Conservation (phyloP, 306 rosid genomes). For the Urtica urens region DNA sequence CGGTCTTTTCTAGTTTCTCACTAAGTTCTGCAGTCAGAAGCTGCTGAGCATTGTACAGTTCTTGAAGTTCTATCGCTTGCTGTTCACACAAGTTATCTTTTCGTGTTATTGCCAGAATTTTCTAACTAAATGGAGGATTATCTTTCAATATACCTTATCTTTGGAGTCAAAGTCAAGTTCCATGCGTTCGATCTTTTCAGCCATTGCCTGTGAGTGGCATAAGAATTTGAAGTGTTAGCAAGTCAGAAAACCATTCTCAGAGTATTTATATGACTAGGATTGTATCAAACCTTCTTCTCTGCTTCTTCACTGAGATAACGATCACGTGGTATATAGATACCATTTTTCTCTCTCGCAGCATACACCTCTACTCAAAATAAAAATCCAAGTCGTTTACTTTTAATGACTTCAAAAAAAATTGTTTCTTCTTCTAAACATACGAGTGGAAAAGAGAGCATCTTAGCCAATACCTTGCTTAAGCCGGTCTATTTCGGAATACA, state of each 20-base stretch:
- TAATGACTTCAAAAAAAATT: not conserved
- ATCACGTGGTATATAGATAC: slow-evolving; percentile 98
- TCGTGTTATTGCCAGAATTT: slow-evolving; percentile 9
- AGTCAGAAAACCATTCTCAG: not conserved
- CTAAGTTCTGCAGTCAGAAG: slow-evolving; percentile 66
- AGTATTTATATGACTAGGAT: slow-evolving; percentile 1
- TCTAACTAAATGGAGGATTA: slow-evolving; percentile 12
- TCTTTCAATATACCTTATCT: slow-evolving; percentile 63
- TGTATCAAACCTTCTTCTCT: slow-evolving; percentile 69
- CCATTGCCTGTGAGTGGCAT: slow-evolving; percentile 58
- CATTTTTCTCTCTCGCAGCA: slow-evolving; percentile 99
- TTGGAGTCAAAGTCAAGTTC: slow-evolving; percentile 85
- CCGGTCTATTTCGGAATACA: slow-evolving; percentile 89
- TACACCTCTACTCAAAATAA: slow-evolving; percentile 55
- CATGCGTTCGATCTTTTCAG: slow-evolving; percentile 95
- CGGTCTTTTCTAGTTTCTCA: slow-evolving; percentile 75
- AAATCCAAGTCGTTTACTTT: slow-evolving; percentile 9
- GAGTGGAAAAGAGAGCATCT: slow-evolving; percentile 8
- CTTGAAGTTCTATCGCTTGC: slow-evolving; percentile 88
- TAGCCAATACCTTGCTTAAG: slow-evolving; percentile 78
- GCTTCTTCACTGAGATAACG: slow-evolving; percentile 94
- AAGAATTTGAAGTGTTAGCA: slow-evolving; percentile 7
- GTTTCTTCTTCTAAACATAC: not conserved
- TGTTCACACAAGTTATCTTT: slow-evolving; percentile 37
- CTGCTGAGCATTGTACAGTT: slow-evolving; percentile 80